Percentiles rank a stretch among this genome's conserved stretches.
Conservation (phyloP, 2,329 filamentous ascomycete genomes). For the Hypoxylon rubiginosum region DNA sequence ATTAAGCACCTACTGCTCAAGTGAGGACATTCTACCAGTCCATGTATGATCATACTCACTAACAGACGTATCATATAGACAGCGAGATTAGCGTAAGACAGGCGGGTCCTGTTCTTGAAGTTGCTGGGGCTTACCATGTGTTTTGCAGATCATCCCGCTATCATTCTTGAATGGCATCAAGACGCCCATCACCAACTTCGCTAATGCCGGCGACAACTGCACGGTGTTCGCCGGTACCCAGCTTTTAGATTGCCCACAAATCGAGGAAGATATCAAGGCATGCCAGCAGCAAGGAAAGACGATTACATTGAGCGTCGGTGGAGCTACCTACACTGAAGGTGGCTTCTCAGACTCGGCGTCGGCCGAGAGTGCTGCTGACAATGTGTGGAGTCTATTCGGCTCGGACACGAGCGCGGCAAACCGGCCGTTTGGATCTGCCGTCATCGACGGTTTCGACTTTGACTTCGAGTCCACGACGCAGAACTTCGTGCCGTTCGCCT, state of each 20-base stretch:
- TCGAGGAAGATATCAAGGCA: slow-evolving; percentile 68
- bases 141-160: slow-evolving; percentile 69
- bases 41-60: slow-evolving; percentile 19
- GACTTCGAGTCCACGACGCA: slow-evolving; percentile 74
- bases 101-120: background rate
- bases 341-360: slow-evolving; percentile 69
- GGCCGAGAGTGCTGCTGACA: slow-evolving; percentile 69
- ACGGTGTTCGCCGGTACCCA: slow-evolving; percentile 69
- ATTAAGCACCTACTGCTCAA: slow-evolving; percentile 70
- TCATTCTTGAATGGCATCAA: slow-evolving; percentile 73
- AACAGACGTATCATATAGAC: slow-evolving; percentile 51
- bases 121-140: slow-evolving; percentile 21
- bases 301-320: slow-evolving; percentile 78
- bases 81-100: slow-evolving; percentile 60
- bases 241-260: slow-evolving; percentile 72
- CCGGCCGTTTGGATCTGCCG: slow-evolving; percentile 75
- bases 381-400: slow-evolving; percentile 80
- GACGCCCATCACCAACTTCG: slow-evolving; percentile 71
- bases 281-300: slow-evolving; percentile 79
- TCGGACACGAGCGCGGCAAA: slow-evolving; percentile 63
- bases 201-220: slow-evolving; percentile 73
- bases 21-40: slow-evolving; percentile 55
- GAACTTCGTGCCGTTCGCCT: slow-evolving; percentile 73
- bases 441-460: slow-evolving; percentile 82
- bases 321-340: slow-evolving; percentile 77